Conservation (phyloP, 768 basidiomycete species). For the Amanita rubescens region DNA sequence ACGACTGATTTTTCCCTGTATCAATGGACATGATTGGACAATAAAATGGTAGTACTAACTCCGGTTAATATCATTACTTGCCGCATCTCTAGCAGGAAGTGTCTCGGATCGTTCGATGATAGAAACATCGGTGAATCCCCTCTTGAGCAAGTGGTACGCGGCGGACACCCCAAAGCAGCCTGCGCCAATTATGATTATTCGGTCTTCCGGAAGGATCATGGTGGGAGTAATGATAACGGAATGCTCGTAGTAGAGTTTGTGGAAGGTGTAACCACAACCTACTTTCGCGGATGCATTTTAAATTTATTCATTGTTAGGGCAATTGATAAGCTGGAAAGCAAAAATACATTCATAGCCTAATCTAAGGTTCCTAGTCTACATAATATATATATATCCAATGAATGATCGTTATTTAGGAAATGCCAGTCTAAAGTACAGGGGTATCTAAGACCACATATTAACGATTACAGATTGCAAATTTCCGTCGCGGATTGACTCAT, state of each 20-base stretch:
- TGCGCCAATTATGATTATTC: slow-evolving; percentile 66
- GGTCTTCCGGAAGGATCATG: slow-evolving; percentile 24
- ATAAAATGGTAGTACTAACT: slow-evolving; percentile 20
- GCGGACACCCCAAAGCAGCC: slow-evolving; percentile 87
- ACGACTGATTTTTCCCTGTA: slow-evolving; percentile 49
- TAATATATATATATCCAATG: too few species aligned
- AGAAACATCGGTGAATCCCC: slow-evolving; percentile 64
- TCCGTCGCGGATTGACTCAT: slow-evolving; percentile 62
- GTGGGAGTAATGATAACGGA: slow-evolving; percentile 4
- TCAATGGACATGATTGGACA: neutral
- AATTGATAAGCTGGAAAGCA: neutral
- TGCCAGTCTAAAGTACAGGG: too few species aligned
- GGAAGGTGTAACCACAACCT: neutral
- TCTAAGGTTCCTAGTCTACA: neutral
- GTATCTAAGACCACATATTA: slow-evolving; percentile 27
- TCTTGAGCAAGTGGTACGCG: slow-evolving; percentile 65
- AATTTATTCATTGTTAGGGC: neutral
- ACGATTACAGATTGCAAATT: slow-evolving; percentile 39
- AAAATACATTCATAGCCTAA: neutral
- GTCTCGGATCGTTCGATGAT: slow-evolving; percentile 64
- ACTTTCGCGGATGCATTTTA: neutral
- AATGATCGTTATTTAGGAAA: too few species aligned
- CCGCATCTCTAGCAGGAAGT: slow-evolving; percentile 79
- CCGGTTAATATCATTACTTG: slow-evolving; percentile 51
- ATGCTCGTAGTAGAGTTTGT: neutral